These are phyloP conservation scores for Urtica urens DNA, from an alignment of 306 rosid species.

Conservation along the genomic window DNA sequence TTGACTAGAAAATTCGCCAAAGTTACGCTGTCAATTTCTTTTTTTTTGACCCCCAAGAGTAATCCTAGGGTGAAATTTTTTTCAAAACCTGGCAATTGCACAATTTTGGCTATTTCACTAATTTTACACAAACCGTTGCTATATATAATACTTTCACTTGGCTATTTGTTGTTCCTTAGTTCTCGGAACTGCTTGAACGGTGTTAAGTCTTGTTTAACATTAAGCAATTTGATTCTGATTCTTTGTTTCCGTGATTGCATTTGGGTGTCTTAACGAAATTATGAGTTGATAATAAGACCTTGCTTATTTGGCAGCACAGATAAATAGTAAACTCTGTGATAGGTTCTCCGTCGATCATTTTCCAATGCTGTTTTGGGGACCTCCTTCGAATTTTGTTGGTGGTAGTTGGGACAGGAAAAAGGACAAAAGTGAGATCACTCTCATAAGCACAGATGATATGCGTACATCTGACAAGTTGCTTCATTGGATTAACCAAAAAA, in stretches of 20 bases:
- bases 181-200: no score
- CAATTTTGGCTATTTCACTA: no score
- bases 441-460: conserved; percentile 51
- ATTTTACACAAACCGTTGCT: no score
- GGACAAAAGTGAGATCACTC: conserved; percentile 50
- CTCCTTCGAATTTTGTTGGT: conserved; percentile 72
- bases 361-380: conserved; percentile 94
- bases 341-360: conserved; percentile 78
- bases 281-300: conserved; percentile 29
- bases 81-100: no score
- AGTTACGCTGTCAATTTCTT: no score
- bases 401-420: conserved; percentile 64
- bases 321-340: conserved; percentile 85
- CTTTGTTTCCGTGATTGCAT: neutral
- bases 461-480: conserved; percentile 77
- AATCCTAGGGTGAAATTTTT: no score
- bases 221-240: neutral
- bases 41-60: no score
- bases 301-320: conserved; percentile 87
- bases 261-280: conserved; percentile 4
- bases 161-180: no score
- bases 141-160: no score
- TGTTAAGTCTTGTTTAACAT: neutral
- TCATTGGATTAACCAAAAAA: conserved; percentile 74
- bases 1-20: no score